These are phyloP conservation scores for Chlorokybus atmophyticus DNA, from an alignment of 139 green algal genomes.

Conservation along the genomic window DNA sequence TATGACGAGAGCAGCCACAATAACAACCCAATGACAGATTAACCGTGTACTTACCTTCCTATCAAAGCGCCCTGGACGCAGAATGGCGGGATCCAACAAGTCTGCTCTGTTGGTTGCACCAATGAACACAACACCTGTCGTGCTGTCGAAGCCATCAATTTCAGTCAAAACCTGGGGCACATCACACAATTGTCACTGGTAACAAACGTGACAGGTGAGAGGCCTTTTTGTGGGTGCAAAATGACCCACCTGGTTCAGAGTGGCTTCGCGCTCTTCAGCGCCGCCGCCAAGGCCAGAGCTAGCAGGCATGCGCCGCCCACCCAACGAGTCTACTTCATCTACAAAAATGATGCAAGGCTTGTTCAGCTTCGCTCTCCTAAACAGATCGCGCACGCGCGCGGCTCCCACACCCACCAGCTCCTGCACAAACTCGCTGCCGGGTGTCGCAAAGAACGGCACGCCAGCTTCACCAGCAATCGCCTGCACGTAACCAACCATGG, in stretches of 20 bases:
- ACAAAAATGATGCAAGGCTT: slow-evolving; percentile 88
- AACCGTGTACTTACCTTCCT: slow-evolving; percentile 42
- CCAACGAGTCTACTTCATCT: slow-evolving; percentile 92
- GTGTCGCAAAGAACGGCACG: slow-evolving; percentile 85
- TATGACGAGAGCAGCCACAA: not conserved
- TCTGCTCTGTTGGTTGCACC: slow-evolving; percentile 78
- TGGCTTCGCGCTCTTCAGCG: slow-evolving; percentile 97
- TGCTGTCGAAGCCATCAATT: slow-evolving; percentile 94
- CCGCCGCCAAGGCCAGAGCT: slow-evolving; percentile 57
- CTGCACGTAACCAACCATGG: slow-evolving; percentile 6
- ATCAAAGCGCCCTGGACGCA: slow-evolving; percentile 60
- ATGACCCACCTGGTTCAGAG: slow-evolving; percentile 98
- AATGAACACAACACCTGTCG: slow-evolving; percentile 88
- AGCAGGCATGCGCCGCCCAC: slow-evolving; percentile 22
- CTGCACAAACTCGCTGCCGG: slow-evolving; percentile 93
- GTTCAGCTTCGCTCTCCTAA: slow-evolving; percentile 51
- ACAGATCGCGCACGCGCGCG: slow-evolving; percentile 88
- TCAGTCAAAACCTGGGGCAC: slow-evolving; percentile 95
- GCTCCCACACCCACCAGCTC: slow-evolving; percentile 92
- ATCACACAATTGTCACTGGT: too few relatives aligned
- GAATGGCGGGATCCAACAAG: slow-evolving; percentile 72
- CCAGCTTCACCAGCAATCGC: slow-evolving; percentile 76
- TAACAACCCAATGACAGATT: not conserved
- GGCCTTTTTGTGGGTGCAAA: too few relatives aligned
- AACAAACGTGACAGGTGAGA: too few relatives aligned